phyloP scores from a whole-genome alignment of 106 monocot species.

The Allium fistulosum region DNA sequence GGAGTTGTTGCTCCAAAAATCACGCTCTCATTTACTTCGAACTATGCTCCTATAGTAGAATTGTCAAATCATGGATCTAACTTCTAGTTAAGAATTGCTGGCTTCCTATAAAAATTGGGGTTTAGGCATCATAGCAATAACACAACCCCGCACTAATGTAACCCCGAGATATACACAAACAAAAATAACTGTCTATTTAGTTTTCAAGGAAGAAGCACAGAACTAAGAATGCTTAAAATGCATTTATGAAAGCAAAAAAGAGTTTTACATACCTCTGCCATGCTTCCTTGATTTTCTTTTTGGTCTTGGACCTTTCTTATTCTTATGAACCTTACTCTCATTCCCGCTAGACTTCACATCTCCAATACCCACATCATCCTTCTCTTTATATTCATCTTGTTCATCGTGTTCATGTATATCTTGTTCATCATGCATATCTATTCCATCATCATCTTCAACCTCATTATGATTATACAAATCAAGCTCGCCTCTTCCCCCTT shows the following conservation, averaged over 20 bases:
- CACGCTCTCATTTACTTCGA: too few species aligned
- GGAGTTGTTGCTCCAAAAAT: too few species aligned
- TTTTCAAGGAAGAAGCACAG: too few species aligned
- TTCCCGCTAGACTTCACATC: neutral
- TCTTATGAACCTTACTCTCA: constrained; percentile 7
- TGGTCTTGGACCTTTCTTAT: constrained; percentile 17
- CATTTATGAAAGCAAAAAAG: neutral
- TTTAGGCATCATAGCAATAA: too few species aligned
- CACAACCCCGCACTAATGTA: too few species aligned
- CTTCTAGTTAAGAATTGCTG: too few species aligned
- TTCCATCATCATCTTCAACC: constrained; percentile 44
- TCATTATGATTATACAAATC: constrained; percentile 23
- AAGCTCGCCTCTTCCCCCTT: constrained; percentile 23
- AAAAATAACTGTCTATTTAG: too few species aligned
- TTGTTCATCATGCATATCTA: constrained; percentile 28
- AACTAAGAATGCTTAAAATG: too few species aligned
- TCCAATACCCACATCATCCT: constrained; percentile 1
- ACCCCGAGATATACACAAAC: too few species aligned
- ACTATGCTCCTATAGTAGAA: too few species aligned
- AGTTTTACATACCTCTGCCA: constrained; percentile 23
- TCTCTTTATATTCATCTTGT: constrained; percentile 3
- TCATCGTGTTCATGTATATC: neutral
- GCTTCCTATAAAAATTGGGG: too few species aligned
- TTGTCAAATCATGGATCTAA: too few species aligned
- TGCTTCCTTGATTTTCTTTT: constrained; percentile 44